A percentile compares a stretch with the other conserved stretches of the same genome.
phyloP scores from a whole-genome alignment of 2,329 filamentous ascomycete species.

The Ilyonectria mors-panacis region DNA sequence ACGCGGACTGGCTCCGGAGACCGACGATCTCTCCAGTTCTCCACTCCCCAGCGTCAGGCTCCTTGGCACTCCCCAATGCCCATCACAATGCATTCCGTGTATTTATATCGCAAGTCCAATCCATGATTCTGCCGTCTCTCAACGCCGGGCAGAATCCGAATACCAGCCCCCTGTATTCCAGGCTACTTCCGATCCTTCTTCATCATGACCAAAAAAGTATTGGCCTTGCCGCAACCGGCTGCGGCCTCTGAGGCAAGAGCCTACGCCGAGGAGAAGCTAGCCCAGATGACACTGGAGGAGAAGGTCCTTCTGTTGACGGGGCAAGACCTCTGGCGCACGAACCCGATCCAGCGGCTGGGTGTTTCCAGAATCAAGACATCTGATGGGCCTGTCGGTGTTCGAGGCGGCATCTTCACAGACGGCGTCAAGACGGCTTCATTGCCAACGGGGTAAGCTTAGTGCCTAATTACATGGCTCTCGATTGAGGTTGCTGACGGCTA shows the following conservation, averaged over 20 bases:
- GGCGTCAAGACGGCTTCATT: slow-evolving; percentile 31
- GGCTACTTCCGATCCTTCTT: not conserved
- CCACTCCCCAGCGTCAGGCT: not conserved
- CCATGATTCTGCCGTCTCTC: slow-evolving; percentile 3
- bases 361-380: slow-evolving; percentile 35
- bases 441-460: slow-evolving; percentile 25
- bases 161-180: not conserved
- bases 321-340: slow-evolving; percentile 29
- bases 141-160: not conserved
- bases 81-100: not conserved
- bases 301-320: slow-evolving; percentile 27
- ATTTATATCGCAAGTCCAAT: slow-evolving; percentile 6
- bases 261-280: slow-evolving; percentile 22
- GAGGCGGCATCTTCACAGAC: slow-evolving; percentile 32
- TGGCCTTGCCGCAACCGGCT: not conserved
- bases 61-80: slow-evolving; percentile 2
- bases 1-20: slow-evolving; percentile 18
- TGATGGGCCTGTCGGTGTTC: slow-evolving; percentile 32
- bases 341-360: slow-evolving; percentile 11
- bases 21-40: not conserved
- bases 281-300: slow-evolving; percentile 31
- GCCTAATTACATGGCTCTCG: accelerated
- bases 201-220: slow-evolving; percentile 4
- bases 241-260: not conserved
- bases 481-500: not conserved